A percentile compares a stretch with the other conserved stretches of the same genome.
Conservation (phyloP, 1,284 basidiomycete genomes). For the Austroboletus niveus region DNA sequence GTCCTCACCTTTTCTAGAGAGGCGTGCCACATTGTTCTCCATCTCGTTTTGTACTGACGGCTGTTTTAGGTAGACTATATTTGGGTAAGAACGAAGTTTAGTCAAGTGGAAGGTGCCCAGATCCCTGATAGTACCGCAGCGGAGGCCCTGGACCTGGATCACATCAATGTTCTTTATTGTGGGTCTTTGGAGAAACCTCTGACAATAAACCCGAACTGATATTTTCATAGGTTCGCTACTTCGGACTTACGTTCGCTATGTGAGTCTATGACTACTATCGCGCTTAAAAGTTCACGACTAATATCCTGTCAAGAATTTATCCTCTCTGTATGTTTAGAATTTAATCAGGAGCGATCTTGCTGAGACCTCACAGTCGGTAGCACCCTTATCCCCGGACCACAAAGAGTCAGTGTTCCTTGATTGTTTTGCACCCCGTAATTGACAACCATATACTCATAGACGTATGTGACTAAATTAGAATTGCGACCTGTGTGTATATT, state of each 20-base stretch:
- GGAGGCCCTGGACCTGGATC: neutral
- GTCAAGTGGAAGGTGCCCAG: neutral
- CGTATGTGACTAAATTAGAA: no score
- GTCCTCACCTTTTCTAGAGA: neutral
- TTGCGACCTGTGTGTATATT: no score
- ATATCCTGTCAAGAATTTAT: neutral
- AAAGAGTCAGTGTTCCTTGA: no score
- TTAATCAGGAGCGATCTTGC: no score
- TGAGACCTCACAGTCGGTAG: no score
- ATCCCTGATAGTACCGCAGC: neutral
- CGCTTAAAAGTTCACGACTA: neutral
- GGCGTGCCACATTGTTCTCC: neutral
- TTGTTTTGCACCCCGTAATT: no score
- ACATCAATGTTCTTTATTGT: neutral
- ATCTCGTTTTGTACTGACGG: neutral
- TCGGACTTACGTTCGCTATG: neutral
- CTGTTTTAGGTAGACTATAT: neutral
- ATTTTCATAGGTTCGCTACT: neutral
- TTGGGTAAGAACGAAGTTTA: neutral
- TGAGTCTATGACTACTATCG: neutral
- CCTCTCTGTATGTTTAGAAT: neutral
- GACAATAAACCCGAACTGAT: neutral
- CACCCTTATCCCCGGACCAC: no score
- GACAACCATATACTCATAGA: no score
- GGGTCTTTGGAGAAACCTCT: neutral